Percentiles rank a stretch among this genome's conserved stretches.
Evolutionary conservation across 1,284 basidiomycete species (phyloP).

Genomic region (Pseudozyma tsukubaensis): DNA sequence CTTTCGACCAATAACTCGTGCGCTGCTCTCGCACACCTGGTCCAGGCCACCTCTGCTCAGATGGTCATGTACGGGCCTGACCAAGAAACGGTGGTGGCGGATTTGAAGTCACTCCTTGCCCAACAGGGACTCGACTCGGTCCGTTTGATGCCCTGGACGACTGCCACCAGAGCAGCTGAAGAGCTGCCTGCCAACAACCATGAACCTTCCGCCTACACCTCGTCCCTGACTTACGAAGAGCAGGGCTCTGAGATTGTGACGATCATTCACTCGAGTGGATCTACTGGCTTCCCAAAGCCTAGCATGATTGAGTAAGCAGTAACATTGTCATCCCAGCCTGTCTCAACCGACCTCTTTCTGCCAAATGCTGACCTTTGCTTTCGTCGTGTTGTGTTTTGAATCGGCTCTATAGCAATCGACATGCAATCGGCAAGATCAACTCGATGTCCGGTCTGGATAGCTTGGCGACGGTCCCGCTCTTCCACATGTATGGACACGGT

Average conservation of each 20-base stretch:
- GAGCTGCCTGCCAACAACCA: background rate
- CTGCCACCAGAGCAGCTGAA: background rate
- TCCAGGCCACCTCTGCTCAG: constrained; percentile 12
- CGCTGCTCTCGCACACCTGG: constrained; percentile 34
- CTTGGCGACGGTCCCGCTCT: constrained; percentile 27
- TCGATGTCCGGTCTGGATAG: background rate
- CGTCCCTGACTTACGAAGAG: constrained; percentile 8
- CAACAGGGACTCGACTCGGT: background rate
- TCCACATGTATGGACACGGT: constrained; percentile 27
- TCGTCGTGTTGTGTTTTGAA: too few species aligned
- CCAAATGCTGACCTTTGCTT: too few species aligned
- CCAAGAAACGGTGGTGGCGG: background rate
- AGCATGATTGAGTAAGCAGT: constrained; percentile 7
- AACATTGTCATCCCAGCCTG: background rate
- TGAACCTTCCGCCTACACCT: background rate
- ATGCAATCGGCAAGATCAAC: too few species aligned
- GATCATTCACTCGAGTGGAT: constrained; percentile 35
- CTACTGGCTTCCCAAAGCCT: constrained; percentile 42
- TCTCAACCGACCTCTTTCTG: background rate
- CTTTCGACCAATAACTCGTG: constrained; percentile 44
- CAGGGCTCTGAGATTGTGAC: constrained; percentile 4
- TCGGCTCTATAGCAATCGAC: too few species aligned
- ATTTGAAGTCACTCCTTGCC: background rate
- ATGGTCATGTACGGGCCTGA: constrained; percentile 16
- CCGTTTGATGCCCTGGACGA: constrained; percentile 1